phyloP scores from a whole-genome alignment of 306 rosid genomes.

The Cicer cuneatum region DNA sequence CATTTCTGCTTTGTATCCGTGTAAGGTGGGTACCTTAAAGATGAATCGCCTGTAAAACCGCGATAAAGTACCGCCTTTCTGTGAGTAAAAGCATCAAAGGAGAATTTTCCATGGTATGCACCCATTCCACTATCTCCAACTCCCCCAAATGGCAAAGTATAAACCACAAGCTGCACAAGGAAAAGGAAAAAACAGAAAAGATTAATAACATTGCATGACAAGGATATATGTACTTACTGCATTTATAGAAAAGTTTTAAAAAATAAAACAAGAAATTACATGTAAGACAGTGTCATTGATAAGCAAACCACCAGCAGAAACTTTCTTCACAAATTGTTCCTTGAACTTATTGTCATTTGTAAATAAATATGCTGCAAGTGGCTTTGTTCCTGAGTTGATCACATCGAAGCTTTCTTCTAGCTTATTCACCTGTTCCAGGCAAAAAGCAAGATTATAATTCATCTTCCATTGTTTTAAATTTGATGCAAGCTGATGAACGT shows the following conservation, averaged over 20 bases:
- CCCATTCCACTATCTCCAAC: constrained; percentile 98
- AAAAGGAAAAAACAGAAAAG: neutral
- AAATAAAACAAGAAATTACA: neutral
- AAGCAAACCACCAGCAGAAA: constrained; percentile 84
- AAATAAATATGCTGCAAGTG: constrained; percentile 93
- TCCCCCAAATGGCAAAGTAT: constrained; percentile 90
- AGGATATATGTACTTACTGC: neutral
- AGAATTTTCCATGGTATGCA: constrained; percentile 89
- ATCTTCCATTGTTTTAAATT: neutral
- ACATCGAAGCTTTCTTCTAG: constrained; percentile 78
- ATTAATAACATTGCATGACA: constrained; percentile 49
- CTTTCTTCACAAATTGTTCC: constrained; percentile 66
- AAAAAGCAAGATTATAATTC: neutral
- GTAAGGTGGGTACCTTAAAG: constrained; percentile 91
- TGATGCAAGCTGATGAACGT: neutral
- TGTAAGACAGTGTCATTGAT: constrained; percentile 73
- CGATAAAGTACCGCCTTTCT: constrained; percentile 87
- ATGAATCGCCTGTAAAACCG: constrained; percentile 64
- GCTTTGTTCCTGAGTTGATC: constrained; percentile 82
- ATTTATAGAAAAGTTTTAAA: neutral
- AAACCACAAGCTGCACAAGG: constrained; percentile 67
- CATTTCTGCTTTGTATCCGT: constrained; percentile 65
- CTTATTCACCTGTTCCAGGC: constrained; percentile 71
- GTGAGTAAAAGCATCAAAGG: constrained; percentile 90
- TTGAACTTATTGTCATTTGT: constrained; percentile 72